Base-by-base conservation (phyloP, 495 filamentous ascomycete species). In the Immersiella caudata region DNA sequence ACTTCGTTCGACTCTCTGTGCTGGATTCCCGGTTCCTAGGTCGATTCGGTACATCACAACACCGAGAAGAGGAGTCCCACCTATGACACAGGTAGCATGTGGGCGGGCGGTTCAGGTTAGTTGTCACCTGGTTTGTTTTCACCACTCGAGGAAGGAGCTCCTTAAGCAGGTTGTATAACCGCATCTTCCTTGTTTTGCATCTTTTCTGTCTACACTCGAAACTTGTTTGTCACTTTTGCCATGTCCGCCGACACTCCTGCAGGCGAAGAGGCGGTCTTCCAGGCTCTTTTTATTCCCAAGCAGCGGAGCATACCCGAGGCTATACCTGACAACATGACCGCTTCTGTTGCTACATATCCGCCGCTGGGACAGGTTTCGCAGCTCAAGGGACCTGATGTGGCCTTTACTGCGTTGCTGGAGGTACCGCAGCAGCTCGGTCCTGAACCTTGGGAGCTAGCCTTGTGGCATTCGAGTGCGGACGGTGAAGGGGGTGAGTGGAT, bases 371-470 rank as follows among this genome's bases (percentile, higher is more conserved):
- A 92, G 74, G 80, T 89, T 9, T 90, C 90, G 2, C 82, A 85
- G 67, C 68, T 90, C 21, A 78, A 77, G n/a, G 72, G 79, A 50
- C 65, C 68, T 8, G 70, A 86, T 79, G 79, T 91, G 14, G 72
- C 72, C 2, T 90, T 95, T 67, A 88, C 85, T 18, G 91, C 92
- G 18, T 77, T 92, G n/a, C 79, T 97, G 29, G 91, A 93, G 66
- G 85, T 87, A 24, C 87, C 84, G 54, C 81, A 73, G 36, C 79
- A 77, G 59, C 82, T 86, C 35, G 81, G 81, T 1, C 72, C 85
- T 7, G 83, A 89, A 68, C 66, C 77, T 49, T 96, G 91, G 90
- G 84, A 95, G 72, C 84, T 90, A 6, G 83, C 88, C 35, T 79
- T 96, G 1, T 96, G 93, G 93, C 87, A 93, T 71, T 90, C 91